Base-by-base conservation (phyloP, 352 stramenopile genomes). In the Phytophthora melonis region DNA sequence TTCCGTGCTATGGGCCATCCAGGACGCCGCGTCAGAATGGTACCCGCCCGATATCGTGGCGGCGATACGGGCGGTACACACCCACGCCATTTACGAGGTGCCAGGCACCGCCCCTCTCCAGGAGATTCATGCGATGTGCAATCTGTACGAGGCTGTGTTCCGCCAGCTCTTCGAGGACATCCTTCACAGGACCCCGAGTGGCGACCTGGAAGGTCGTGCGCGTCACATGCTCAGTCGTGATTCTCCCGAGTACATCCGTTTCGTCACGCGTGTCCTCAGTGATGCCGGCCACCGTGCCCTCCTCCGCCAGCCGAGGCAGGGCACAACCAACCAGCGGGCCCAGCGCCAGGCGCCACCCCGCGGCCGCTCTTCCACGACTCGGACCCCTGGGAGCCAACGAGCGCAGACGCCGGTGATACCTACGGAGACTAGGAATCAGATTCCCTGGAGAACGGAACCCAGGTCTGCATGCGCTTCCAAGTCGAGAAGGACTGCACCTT, bases 391-490 rank as follows among this genome's bases (percentile, higher is more conserved):
- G 41, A 19, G 18, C 21, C 5, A 50, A 50, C 41, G 41, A 50
- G 41, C 16, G 41, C 16, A 50, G 14, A 9, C 41, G 13, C 18
- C 41, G 16, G 41, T 50, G 16, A 50, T 50, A 21, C 16, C 16
- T 50, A 6, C 16, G 18, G 41, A 16, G 3, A 50, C 41, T 50
- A 3, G 16, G 41, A 25, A 16, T 39, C 65, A 56, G 49, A 66
- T 65, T n/a, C 47, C 49, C 13, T 30, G 1, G 23, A 45, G 1
- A n/a, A 41, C 19, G 56, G 57, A 16, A 61, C 30, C 19, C 65
- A 59, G 5, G 49, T 66, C 7, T 71, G 57, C 34, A 19, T 56
- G 19, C 57, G 23, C 11, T 71, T 66, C 23, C 65, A 71, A 34
- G 47, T 30, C 3, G 30, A 5, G 18, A 57, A 27, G 19, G 57